phyloP scores from a whole-genome alignment of 192 early-diverging fungal species.

The Coemansia guatemalensis region DNA sequence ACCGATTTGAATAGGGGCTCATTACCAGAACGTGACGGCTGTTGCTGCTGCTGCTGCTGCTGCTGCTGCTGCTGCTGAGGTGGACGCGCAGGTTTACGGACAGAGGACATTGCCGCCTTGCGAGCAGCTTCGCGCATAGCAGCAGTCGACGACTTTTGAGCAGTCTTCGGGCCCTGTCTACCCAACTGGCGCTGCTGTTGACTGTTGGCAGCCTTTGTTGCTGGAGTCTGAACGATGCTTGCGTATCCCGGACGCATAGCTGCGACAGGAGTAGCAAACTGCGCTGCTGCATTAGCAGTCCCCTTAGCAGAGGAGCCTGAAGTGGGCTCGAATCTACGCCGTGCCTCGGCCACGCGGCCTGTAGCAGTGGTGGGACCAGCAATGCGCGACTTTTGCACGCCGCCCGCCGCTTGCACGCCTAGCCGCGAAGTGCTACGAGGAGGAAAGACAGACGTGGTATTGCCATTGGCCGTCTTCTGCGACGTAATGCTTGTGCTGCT shows the following conservation, averaged over 20 bases:
- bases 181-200: slow-evolving; percentile 2
- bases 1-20: slow-evolving; percentile 29
- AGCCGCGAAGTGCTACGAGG: slow-evolving; percentile 32
- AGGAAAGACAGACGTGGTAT: neutral
- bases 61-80: neutral
- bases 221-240: slow-evolving; percentile 23
- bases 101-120: slow-evolving; percentile 9
- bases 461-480: neutral
- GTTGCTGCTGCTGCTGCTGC: slow-evolving; percentile 9
- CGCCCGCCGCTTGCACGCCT: slow-evolving; percentile 3
- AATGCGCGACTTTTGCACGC: slow-evolving; percentile 5
- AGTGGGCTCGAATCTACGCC: slow-evolving; percentile 34
- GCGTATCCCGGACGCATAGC: slow-evolving; percentile 48
- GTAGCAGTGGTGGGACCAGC: slow-evolving; percentile 1
- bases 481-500: slow-evolving; percentile 22
- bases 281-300: neutral
- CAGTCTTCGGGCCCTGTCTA: slow-evolving; percentile 7
- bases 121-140: slow-evolving; percentile 50
- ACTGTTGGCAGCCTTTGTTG: neutral
- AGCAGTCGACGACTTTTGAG: slow-evolving; percentile 35
- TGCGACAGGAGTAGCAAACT: slow-evolving; percentile 36
- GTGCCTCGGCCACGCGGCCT: slow-evolving; percentile 41
- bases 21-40: slow-evolving; percentile 3
- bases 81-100: neutral
- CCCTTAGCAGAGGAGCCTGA: neutral